A percentile compares a stretch with the other conserved stretches of the same genome.
Evolutionary conservation across 202 grass and related monocot species (phyloP).

Genomic region (Dendrocalamus latiflorus): DNA sequence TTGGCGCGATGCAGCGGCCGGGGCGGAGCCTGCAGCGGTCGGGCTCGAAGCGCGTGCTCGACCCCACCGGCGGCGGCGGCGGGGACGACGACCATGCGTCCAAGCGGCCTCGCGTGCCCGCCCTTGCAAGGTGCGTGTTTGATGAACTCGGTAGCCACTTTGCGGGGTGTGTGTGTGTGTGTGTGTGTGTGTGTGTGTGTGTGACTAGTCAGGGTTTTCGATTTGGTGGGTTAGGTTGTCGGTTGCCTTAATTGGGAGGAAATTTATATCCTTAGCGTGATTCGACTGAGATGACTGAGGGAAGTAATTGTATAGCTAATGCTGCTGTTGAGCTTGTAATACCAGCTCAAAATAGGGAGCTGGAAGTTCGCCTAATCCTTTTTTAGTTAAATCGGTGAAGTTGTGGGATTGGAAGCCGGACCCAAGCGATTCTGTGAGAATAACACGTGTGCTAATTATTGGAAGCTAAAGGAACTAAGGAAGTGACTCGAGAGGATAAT

Average conservation of each 20-base stretch:
- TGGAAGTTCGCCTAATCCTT: background rate
- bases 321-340: background rate
- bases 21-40: conserved; percentile 60
- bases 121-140: too few species aligned
- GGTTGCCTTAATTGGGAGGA: background rate
- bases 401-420: background rate
- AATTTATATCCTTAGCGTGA: background rate
- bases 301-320: background rate
- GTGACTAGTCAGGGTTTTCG: background rate
- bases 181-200: too few species aligned
- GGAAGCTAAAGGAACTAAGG: background rate
- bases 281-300: background rate
- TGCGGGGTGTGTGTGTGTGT: background rate
- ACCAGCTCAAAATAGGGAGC: background rate
- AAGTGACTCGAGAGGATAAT: background rate
- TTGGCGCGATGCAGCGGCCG: conserved; percentile 55
- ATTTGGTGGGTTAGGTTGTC: conserved; percentile 10
- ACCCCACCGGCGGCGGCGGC: conserved; percentile 38
- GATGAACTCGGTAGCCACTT: background rate
- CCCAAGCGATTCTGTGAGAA: background rate
- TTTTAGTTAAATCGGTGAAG: background rate
- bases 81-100: conserved; percentile 42
- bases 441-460: background rate
- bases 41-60: conserved; percentile 65
- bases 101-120: conserved; percentile 70